Conservation (phyloP, 108 stramenopile genomes). For the Chaetoceros tenuissimus region DNA sequence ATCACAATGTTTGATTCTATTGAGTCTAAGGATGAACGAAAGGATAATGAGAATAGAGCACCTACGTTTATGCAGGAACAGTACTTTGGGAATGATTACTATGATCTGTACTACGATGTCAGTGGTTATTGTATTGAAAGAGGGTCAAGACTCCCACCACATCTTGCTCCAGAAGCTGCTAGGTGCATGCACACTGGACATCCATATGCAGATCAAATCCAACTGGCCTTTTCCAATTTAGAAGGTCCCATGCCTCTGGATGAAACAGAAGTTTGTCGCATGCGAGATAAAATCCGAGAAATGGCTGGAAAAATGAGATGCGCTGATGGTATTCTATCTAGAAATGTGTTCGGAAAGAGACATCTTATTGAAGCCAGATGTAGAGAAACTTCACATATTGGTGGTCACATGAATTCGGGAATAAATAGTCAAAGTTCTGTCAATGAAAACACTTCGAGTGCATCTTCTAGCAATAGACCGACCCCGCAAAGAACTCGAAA, state of each 20-base stretch:
- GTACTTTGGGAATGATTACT: conserved; percentile 86
- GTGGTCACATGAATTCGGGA: too few species aligned
- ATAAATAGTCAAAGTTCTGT: conserved; percentile 12
- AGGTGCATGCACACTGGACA: conserved; percentile 61
- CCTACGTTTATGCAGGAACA: conserved; percentile 70
- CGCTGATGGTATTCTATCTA: conserved; percentile 21
- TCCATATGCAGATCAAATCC: conserved; percentile 27
- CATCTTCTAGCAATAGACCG: conserved; percentile 12
- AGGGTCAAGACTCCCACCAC: conserved; percentile 72
- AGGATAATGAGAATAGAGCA: conserved; percentile 1
- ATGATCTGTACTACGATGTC: conserved; percentile 66
- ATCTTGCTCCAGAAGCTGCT: conserved; percentile 66
- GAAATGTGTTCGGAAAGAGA: conserved; percentile 1
- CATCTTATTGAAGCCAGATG: background rate
- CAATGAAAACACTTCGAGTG: conserved; percentile 15
- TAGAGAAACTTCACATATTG: conserved; percentile 13
- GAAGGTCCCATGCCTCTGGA: conserved; percentile 49
- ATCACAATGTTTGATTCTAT: conserved; percentile 55
- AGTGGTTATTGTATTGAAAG: conserved; percentile 77
- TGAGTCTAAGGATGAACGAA: conserved; percentile 1
- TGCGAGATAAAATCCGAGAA: conserved; percentile 28
- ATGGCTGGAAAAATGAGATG: conserved; percentile 5
- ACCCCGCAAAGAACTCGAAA: background rate
- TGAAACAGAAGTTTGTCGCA: conserved; percentile 19
- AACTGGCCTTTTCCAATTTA: conserved; percentile 32